Conservation (phyloP, 2,329 filamentous ascomycete species). For the Trichothecium roseum region DNA sequence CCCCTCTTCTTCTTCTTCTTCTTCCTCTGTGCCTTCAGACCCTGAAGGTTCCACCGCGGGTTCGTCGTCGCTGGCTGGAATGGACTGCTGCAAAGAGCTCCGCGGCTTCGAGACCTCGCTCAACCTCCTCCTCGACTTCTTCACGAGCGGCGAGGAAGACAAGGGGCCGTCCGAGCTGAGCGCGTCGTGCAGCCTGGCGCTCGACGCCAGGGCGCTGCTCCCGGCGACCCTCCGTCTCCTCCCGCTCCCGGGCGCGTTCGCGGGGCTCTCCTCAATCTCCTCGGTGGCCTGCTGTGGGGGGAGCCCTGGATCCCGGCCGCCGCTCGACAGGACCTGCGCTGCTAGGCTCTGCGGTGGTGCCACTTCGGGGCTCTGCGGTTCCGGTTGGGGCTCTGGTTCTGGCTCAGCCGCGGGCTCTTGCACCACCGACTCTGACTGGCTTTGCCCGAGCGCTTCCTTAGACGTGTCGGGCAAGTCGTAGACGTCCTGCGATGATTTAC, state of each 20-base stretch:
- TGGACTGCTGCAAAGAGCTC: too few relatives aligned
- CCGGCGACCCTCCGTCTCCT: slow-evolving; percentile 29
- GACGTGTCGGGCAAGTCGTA: slow-evolving; percentile 19
- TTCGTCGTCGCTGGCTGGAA: slow-evolving; percentile 8
- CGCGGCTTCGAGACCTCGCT: slow-evolving; percentile 20
- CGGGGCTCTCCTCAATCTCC: slow-evolving; percentile 34
- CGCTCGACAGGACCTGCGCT: too few relatives aligned
- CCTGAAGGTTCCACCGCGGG: not conserved
- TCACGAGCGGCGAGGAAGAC: slow-evolving; percentile 31
- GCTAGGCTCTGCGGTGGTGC: not conserved
- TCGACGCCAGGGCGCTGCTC: slow-evolving; percentile 25
- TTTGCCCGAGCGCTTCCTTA: slow-evolving; percentile 14
- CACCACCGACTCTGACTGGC: not conserved
- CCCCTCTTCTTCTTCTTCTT: slow-evolving; percentile 12
- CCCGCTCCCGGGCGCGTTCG: slow-evolving; percentile 44
- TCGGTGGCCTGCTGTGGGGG: slow-evolving; percentile 12
- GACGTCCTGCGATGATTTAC: too few relatives aligned
- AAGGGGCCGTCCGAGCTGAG: slow-evolving; percentile 19
- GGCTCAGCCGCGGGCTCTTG: too few relatives aligned
- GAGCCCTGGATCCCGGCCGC: slow-evolving; percentile 1
- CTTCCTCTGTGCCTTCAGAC: slow-evolving; percentile 5
- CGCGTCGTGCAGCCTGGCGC: slow-evolving; percentile 30
- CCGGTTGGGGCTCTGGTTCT: not conserved
- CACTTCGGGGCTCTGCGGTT: not conserved
- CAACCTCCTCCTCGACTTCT: slow-evolving; percentile 25